Conservation (phyloP, 2,329 filamentous ascomycete species). For the Monosporascus sp. region DNA sequence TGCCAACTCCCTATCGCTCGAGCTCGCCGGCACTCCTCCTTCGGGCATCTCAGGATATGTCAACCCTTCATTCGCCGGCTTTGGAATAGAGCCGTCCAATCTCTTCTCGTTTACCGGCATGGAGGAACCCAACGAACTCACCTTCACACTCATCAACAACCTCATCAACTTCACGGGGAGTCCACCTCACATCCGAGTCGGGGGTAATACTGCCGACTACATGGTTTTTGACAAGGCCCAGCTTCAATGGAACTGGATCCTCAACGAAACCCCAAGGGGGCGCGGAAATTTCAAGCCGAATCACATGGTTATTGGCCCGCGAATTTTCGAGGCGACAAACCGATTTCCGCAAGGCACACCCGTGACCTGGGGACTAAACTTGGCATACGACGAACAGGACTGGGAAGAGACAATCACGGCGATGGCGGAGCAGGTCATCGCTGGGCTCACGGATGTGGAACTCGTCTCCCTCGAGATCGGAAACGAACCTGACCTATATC, state of each 20-base stretch:
- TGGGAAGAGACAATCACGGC: slow-evolving; percentile 36
- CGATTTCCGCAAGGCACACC: slow-evolving; percentile 44
- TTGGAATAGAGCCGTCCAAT: slow-evolving; percentile 48
- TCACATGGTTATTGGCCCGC: slow-evolving; percentile 40
- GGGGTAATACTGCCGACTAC: slow-evolving; percentile 47
- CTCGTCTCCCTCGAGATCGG: slow-evolving; percentile 26
- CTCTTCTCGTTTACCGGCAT: slow-evolving; percentile 45
- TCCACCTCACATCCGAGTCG: slow-evolving; percentile 42
- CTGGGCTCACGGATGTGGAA: slow-evolving; percentile 16
- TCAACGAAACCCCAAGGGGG: slow-evolving; percentile 32
- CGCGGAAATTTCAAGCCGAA: slow-evolving; percentile 36
- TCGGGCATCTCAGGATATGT: slow-evolving; percentile 17
- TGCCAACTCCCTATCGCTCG: neutral
- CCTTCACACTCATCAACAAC: slow-evolving; percentile 43
- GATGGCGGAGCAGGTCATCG: slow-evolving; percentile 28
- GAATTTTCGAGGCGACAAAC: slow-evolving; percentile 41
- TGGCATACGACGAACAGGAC: slow-evolving; percentile 40
- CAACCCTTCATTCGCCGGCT: slow-evolving; percentile 41
- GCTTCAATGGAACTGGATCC: slow-evolving; percentile 29
- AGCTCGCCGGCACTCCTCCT: slow-evolving; percentile 2
- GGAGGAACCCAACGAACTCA: slow-evolving; percentile 35
- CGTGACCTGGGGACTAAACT: slow-evolving; percentile 44
- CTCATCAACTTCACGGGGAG: slow-evolving; percentile 43
- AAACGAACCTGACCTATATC: slow-evolving; percentile 26
- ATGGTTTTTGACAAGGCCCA: slow-evolving; percentile 37